These are phyloP conservation scores for Avena insularis DNA, from an alignment of 176 grass and related monocot genomes.

Conservation along the genomic window DNA sequence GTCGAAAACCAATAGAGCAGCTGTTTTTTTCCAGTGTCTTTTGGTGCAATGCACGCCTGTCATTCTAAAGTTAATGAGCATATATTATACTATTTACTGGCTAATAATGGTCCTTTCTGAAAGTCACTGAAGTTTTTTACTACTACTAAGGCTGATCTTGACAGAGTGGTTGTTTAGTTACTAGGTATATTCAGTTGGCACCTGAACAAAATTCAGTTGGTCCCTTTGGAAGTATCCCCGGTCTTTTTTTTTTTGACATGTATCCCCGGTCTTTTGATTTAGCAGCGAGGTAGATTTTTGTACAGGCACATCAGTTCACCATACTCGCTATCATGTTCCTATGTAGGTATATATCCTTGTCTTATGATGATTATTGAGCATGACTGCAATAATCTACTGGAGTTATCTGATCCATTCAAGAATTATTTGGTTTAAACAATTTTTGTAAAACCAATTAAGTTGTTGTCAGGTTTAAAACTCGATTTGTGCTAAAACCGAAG, in stretches of 20 bases:
- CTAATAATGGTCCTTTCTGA: constrained; percentile 4
- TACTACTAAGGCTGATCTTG: not conserved
- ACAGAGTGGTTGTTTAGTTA: constrained; percentile 19
- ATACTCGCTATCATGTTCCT: not conserved
- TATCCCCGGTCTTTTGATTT: not conserved
- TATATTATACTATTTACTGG: not conserved
- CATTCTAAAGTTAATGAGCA: constrained; percentile 25
- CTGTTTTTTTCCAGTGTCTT: constrained; percentile 21
- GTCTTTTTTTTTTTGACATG: not conserved
- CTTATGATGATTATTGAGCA: constrained; percentile 26
- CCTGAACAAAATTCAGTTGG: constrained; percentile 14
- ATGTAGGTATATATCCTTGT: not conserved
- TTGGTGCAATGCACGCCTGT: constrained; percentile 1
- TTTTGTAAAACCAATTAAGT: constrained; percentile 11
- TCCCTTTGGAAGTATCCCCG: constrained; percentile 8
- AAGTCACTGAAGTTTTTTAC: not conserved
- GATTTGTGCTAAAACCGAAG: not conserved
- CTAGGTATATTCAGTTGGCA: constrained; percentile 28
- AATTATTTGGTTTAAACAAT: not conserved
- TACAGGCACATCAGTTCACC: not conserved
- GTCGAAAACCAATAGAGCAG: not conserved
- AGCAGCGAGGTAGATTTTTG: not conserved
- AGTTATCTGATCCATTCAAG: not conserved
- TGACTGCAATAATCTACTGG: constrained; percentile 13
- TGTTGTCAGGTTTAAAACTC: constrained; percentile 18